Conservation (phyloP, 768 basidiomycete genomes). For the Tylopilus vinaceipallidus region DNA sequence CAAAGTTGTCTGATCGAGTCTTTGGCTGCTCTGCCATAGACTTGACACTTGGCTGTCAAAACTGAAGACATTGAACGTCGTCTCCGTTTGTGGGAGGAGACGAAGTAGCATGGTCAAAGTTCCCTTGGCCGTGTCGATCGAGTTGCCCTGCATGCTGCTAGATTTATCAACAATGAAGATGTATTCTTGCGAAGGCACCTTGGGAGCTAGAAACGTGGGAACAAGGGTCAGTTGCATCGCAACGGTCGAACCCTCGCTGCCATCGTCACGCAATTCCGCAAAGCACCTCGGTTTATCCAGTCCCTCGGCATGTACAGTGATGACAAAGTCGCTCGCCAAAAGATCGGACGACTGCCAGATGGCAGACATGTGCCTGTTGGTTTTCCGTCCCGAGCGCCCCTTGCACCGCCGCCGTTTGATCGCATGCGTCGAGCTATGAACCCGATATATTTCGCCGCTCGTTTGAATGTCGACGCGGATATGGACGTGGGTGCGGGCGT, state of each 20-base stretch:
- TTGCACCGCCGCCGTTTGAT: conserved; percentile 35
- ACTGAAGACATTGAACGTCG: conserved; percentile 56
- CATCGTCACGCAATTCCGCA: conserved; percentile 42
- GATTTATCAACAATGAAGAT: conserved; percentile 61
- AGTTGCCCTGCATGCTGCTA: conserved; percentile 45
- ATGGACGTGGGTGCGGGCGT: conserved; percentile 36
- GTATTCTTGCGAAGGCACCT: conserved; percentile 49
- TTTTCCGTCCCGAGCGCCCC: conserved; percentile 33
- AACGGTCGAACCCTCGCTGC: conserved; percentile 28
- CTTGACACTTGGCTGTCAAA: conserved; percentile 38
- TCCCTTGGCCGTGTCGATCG: conserved; percentile 47
- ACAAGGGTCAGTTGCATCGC: conserved; percentile 57
- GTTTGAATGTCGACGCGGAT: conserved; percentile 50
- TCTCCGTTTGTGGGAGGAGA: conserved; percentile 44
- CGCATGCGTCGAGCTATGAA: conserved; percentile 53
- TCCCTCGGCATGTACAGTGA: conserved; percentile 46
- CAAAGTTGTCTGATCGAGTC: conserved; percentile 33
- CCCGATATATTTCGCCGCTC: conserved; percentile 39
- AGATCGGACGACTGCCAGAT: conserved; percentile 40
- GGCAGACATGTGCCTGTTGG: conserved; percentile 42
- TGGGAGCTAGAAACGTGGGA: conserved; percentile 46
- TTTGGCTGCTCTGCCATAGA: conserved; percentile 38
- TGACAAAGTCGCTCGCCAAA: conserved; percentile 49
- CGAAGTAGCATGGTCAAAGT: conserved; percentile 48
- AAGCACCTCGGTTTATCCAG: conserved; percentile 57